Conservation (phyloP, 805 yeast genomes). For the Yamadazyma olivae region DNA sequence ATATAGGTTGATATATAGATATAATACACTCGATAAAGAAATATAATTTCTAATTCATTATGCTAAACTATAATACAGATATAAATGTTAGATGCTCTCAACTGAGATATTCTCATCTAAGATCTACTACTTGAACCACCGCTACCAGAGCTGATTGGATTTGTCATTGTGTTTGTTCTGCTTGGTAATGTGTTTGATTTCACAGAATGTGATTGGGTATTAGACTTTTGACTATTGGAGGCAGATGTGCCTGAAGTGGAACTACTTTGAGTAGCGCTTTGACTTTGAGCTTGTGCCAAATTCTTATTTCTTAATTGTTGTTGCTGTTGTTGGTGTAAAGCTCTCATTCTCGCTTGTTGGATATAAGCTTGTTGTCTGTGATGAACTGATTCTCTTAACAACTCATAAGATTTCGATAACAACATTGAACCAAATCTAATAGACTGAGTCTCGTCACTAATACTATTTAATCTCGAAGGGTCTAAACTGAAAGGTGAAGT, state of each 20-base stretch:
- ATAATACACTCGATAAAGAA: background rate
- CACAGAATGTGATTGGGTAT: too few species aligned
- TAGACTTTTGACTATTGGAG: too few species aligned
- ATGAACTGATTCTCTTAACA: constrained; percentile 68
- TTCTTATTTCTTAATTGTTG: constrained; percentile 8
- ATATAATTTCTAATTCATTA: background rate
- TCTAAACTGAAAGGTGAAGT: constrained; percentile 61
- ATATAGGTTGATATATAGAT: background rate
- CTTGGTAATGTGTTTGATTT: background rate
- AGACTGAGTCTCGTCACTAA: constrained; percentile 81
- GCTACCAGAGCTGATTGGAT: constrained; percentile 14
- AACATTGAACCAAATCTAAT: constrained; percentile 92
- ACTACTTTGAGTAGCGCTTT: constrained; percentile 1
- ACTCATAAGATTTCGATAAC: constrained; percentile 80
- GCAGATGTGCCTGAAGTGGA: background rate
- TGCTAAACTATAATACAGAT: constrained; percentile 9
- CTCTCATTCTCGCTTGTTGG: constrained; percentile 50
- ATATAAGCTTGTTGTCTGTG: constrained; percentile 53
- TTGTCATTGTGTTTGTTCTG: constrained; percentile 3
- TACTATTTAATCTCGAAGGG: constrained; percentile 80
- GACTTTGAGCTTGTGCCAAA: constrained; percentile 1
- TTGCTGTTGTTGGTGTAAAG: constrained; percentile 38
- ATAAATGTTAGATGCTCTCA: too few species aligned
- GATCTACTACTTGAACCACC: constrained; percentile 1
- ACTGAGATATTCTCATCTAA: too few species aligned